Evolutionary conservation across 1,284 basidiomycete genomes (phyloP).

Genomic region (Ganoderma boninense): DNA sequence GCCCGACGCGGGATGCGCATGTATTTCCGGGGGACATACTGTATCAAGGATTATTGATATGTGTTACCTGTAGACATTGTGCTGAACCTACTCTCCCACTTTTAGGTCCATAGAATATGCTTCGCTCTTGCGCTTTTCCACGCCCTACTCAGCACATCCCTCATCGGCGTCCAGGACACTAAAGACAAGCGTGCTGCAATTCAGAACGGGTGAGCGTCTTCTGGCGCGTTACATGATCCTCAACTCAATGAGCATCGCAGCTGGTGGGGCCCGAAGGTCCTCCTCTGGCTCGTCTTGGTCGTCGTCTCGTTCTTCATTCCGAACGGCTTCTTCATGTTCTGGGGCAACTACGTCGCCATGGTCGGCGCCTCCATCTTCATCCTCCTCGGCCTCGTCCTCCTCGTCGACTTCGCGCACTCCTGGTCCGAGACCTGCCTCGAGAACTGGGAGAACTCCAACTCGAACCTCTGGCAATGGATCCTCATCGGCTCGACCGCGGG

Average conservation of each 20-base stretch:
- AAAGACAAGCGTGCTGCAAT: slow-evolving; percentile 91
- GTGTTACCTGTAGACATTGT: neutral
- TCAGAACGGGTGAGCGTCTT: slow-evolving; percentile 88
- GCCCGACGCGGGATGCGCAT: too few relatives aligned
- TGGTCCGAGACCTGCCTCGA: slow-evolving; percentile 98
- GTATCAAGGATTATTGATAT: too few relatives aligned
- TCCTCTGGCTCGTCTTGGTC: slow-evolving; percentile 85
- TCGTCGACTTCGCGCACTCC: slow-evolving; percentile 98
- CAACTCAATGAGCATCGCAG: slow-evolving; percentile 48
- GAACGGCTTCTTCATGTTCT: slow-evolving; percentile 95
- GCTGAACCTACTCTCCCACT: neutral
- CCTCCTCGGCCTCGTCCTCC: slow-evolving; percentile 93
- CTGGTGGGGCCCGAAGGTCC: slow-evolving; percentile 98
- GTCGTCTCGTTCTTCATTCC: slow-evolving; percentile 91
- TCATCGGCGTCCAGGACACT: slow-evolving; percentile 92
- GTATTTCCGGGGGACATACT: too few relatives aligned
- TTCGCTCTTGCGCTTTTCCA: slow-evolving; percentile 95
- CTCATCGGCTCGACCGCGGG: slow-evolving; percentile 93
- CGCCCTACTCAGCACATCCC: slow-evolving; percentile 77
- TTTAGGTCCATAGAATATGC: slow-evolving; percentile 93
- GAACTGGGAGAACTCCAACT: slow-evolving; percentile 90
- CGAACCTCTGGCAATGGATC: slow-evolving; percentile 96
- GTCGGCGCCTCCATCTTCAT: slow-evolving; percentile 96
- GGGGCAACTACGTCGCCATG: slow-evolving; percentile 93
- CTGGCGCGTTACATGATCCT: neutral